Conservation (phyloP, 2,329 filamentous ascomycete species). For the Claviceps sp. region DNA sequence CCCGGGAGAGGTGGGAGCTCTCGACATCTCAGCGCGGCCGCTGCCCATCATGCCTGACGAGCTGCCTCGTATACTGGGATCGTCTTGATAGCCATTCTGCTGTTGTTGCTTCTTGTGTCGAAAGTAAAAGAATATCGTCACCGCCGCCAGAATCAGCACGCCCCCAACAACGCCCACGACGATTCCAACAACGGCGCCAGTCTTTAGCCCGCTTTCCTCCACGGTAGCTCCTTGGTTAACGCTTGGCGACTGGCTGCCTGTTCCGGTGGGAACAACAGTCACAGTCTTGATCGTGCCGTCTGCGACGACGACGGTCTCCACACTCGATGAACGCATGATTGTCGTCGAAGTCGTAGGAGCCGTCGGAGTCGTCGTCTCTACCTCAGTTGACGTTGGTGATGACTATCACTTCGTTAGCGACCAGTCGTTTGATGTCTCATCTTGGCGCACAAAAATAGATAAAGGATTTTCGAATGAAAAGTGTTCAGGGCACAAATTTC, state of each 20-base stretch:
- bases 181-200: constrained; percentile 38
- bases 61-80: constrained; percentile 35
- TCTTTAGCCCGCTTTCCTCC: constrained; percentile 21
- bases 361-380: constrained; percentile 1
- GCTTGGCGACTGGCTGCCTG: constrained; percentile 8
- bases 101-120: constrained; percentile 30
- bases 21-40: constrained; percentile 29
- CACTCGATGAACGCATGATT: constrained; percentile 16
- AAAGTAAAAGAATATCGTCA: constrained; percentile 29
- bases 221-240: constrained; percentile 6
- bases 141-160: constrained; percentile 23
- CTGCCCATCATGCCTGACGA: constrained; percentile 35
- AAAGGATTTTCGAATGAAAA: no score
- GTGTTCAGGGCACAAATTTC: no score
- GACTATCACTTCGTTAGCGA: background rate
- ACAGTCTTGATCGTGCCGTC: constrained; percentile 41
- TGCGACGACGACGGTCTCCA: constrained; percentile 40
- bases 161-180: constrained; percentile 36
- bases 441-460: background rate
- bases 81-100: constrained; percentile 27
- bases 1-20: constrained; percentile 17
- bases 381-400: background rate
- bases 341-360: constrained; percentile 10
- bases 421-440: background rate
- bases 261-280: constrained; percentile 33